Percentiles rank a stretch among this genome's conserved stretches.
Conservation (phyloP, 1,284 basidiomycete species). For the Cryptococcus amylolentus region DNA sequence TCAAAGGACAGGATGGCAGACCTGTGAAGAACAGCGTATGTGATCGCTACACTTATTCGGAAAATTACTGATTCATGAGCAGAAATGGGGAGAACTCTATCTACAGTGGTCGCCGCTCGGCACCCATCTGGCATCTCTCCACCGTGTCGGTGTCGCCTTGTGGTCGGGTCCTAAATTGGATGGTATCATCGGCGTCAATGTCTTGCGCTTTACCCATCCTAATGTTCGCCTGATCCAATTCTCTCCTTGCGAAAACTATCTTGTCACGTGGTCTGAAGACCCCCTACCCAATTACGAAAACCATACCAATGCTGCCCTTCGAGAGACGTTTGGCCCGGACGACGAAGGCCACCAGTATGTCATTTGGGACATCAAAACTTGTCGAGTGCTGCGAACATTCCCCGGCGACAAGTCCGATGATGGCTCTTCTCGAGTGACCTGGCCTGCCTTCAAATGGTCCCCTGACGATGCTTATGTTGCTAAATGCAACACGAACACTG, state of each 20-base stretch:
- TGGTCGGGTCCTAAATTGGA: constrained; percentile 72
- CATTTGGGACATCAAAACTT: constrained; percentile 96
- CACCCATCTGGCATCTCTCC: constrained; percentile 89
- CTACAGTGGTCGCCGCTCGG: constrained; percentile 96
- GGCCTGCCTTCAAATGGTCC: constrained; percentile 98
- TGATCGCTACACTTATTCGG: constrained; percentile 9
- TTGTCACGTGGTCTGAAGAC: constrained; percentile 97
- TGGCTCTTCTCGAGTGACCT: constrained; percentile 51
- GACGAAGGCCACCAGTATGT: constrained; percentile 98
- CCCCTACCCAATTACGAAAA: constrained; percentile 84
- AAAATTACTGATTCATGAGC: constrained; percentile 9
- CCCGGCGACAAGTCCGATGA: constrained; percentile 56
- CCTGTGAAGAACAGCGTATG: constrained; percentile 40
- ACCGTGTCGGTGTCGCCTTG: constrained; percentile 90
- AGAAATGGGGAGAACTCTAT: constrained; percentile 97
- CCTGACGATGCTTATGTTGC: constrained; percentile 94
- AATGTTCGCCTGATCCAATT: constrained; percentile 96
- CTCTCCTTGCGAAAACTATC: constrained; percentile 93
- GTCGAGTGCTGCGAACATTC: constrained; percentile 89
- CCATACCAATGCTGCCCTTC: constrained; percentile 57
- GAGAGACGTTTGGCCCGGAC: constrained; percentile 61
- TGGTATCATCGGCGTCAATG: constrained; percentile 44
- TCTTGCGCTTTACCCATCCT: constrained; percentile 82
- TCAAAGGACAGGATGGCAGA: constrained; percentile 56
- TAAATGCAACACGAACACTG: constrained; percentile 79